Evolutionary conservation across 768 basidiomycete species (phyloP).

Genomic region (Macrolepiota dolichaula): DNA sequence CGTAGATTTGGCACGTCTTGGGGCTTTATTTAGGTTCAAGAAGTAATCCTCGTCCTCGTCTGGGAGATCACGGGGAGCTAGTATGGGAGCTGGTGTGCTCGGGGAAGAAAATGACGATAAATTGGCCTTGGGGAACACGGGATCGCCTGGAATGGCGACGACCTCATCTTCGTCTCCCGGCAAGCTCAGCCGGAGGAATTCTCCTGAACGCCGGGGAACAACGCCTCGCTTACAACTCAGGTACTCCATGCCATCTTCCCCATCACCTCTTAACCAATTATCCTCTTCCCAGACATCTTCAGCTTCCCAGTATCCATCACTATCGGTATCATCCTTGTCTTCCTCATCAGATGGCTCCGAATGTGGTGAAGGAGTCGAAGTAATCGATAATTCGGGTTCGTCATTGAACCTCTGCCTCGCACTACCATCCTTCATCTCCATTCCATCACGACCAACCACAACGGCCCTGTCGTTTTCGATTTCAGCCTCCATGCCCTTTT

Average conservation of each 20-base stretch:
- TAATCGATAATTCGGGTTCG: neutral
- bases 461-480: constrained; percentile 64
- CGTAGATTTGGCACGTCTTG: constrained; percentile 6
- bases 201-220: neutral
- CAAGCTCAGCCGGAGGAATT: neutral
- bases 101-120: neutral
- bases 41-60: constrained; percentile 2
- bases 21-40: neutral
- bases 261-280: constrained; percentile 9
- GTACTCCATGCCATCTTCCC: constrained; percentile 13
- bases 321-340: constrained; percentile 16
- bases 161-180: neutral
- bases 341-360: neutral
- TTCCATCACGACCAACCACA: constrained; percentile 74
- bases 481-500: constrained; percentile 63
- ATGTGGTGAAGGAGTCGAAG: neutral
- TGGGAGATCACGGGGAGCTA: neutral
- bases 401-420: constrained; percentile 6
- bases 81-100: neutral
- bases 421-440: constrained; percentile 32
- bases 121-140: neutral
- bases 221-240: constrained; percentile 11
- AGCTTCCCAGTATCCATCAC: constrained; percentile 17
- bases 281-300: constrained; percentile 12
- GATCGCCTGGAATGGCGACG: neutral